Evolutionary conservation across 495 filamentous ascomycete species (phyloP), one percentile per base, ranked within the genome.

Genomic region (Xylaria sp.): DNA sequence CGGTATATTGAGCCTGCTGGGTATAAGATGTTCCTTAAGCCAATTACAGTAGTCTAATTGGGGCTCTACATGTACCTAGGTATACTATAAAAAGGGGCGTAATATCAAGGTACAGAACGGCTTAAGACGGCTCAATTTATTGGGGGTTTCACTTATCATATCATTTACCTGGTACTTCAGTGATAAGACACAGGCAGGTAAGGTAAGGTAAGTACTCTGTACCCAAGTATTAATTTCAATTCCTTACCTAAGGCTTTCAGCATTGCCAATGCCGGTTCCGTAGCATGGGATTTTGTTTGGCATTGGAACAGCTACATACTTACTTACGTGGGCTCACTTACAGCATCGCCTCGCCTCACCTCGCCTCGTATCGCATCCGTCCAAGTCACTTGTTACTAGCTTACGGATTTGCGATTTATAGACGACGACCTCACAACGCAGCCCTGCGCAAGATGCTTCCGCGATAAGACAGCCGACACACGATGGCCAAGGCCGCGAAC

Each of bases 401-500:
- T 67, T 24, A 24, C 9, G 35, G 33, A 24, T 61, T 35, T n/a
- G n/a, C n/a, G n/a, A n/a, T n/a, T n/a, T n/a, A 40, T 29, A 50
- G 40, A 69, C 55, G 29, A 61, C 55, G n/a, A n/a, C n/a, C n/a
- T n/a, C n/a, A n/a, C n/a, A 29, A 55, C 50, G 29, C 57, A 50
- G 57, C 52, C 68, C 55, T 48, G 61, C 70, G 66, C 73, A 81
- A 77, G 74, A 84, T 81, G 82, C 79, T 78, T 75, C 78, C 73
- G 62, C 70, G 58, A 72, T 75, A 76, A 75, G 40, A 33, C 26
- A 58, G 26, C 21, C 29, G 17, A 66, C 31, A 37, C 76, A 80
- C 73, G 75, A 85, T 84, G 83, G 81, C 82, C 80, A 81, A 79
- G 80, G 82, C 82, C 80, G 80, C 74, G 67, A 74, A 76, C 62